Conservation (phyloP, 805 yeast genomes). For the Metschnikowia lachancei region DNA sequence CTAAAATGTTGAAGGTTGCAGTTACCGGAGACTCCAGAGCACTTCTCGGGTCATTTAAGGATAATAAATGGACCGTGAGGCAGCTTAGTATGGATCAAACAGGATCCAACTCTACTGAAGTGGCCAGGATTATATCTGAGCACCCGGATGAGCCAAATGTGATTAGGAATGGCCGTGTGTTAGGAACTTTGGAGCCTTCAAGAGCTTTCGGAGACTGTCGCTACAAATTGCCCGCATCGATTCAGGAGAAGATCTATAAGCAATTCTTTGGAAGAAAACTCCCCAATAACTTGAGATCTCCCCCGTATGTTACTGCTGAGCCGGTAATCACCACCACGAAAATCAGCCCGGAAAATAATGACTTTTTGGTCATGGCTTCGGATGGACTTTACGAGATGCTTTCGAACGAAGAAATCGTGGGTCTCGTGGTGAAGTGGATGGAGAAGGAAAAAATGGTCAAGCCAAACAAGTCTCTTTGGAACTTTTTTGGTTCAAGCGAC, state of each 20-base stretch:
- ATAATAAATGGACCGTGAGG: conserved; percentile 80
- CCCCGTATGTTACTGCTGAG: conserved; percentile 97
- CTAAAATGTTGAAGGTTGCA: conserved; percentile 76
- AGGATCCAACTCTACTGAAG: conserved; percentile 87
- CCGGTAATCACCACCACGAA: conserved; percentile 86
- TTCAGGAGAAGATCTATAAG: conserved; percentile 70
- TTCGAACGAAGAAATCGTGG: conserved; percentile 88
- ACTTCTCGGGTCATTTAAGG: conserved; percentile 68
- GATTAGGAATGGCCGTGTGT: conserved; percentile 79
- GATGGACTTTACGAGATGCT: conserved; percentile 93
- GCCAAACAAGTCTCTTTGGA: conserved; percentile 49
- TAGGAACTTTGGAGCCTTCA: conserved; percentile 92
- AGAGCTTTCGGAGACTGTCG: conserved; percentile 97
- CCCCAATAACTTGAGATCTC: conserved; percentile 73
- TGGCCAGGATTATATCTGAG: conserved; percentile 73
- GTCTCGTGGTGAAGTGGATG: conserved; percentile 91
- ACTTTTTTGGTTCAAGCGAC: conserved; percentile 39
- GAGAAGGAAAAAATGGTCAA: conserved; percentile 63
- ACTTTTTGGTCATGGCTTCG: conserved; percentile 87
- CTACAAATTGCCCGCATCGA: conserved; percentile 75
- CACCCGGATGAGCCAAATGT: conserved; percentile 91
- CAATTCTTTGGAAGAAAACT: conserved; percentile 78
- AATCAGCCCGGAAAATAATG: conserved; percentile 66
- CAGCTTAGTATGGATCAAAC: conserved; percentile 91
- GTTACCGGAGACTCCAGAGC: conserved; percentile 97